Evolutionary conservation across 1,284 basidiomycete species (phyloP).

Genomic region (Rhodotorula sp.): DNA sequence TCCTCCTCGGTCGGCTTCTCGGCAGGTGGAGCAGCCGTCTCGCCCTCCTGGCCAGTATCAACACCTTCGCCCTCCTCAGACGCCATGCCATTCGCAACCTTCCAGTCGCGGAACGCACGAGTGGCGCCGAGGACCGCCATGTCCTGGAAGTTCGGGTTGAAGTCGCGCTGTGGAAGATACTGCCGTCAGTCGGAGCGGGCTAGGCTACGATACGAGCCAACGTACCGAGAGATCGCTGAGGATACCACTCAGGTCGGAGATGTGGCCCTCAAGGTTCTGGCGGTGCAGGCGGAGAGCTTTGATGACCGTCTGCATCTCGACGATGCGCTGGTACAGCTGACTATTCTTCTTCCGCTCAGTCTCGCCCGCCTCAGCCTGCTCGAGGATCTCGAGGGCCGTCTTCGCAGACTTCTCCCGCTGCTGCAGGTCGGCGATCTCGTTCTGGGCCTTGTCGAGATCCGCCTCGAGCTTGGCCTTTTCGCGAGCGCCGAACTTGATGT

Average conservation of each 20-base stretch:
- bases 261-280: slow-evolving; percentile 67
- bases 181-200: background rate
- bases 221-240: slow-evolving; percentile 69
- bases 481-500: slow-evolving; percentile 79
- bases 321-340: slow-evolving; percentile 70
- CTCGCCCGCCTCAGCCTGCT: slow-evolving; percentile 43
- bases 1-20: slow-evolving; percentile 34
- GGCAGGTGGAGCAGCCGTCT: slow-evolving; percentile 54
- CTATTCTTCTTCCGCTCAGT: slow-evolving; percentile 65
- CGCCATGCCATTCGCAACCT: slow-evolving; percentile 46
- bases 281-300: slow-evolving; percentile 71
- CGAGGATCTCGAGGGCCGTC: slow-evolving; percentile 44
- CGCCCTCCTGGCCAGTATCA: slow-evolving; percentile 47
- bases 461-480: slow-evolving; percentile 77
- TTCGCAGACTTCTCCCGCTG: slow-evolving; percentile 63
- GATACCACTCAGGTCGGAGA: slow-evolving; percentile 77
- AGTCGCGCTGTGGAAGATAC: slow-evolving; percentile 54
- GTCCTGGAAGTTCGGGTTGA: slow-evolving; percentile 98
- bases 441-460: slow-evolving; percentile 58
- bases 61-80: slow-evolving; percentile 11
- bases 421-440: slow-evolving; percentile 50
- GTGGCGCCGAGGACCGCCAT: slow-evolving; percentile 98
- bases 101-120: slow-evolving; percentile 81
- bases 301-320: slow-evolving; percentile 70
- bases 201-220: background rate